These are phyloP conservation scores for Arthrinium puccinioides DNA, from an alignment of 2,329 filamentous ascomycete species.

Conservation along the genomic window DNA sequence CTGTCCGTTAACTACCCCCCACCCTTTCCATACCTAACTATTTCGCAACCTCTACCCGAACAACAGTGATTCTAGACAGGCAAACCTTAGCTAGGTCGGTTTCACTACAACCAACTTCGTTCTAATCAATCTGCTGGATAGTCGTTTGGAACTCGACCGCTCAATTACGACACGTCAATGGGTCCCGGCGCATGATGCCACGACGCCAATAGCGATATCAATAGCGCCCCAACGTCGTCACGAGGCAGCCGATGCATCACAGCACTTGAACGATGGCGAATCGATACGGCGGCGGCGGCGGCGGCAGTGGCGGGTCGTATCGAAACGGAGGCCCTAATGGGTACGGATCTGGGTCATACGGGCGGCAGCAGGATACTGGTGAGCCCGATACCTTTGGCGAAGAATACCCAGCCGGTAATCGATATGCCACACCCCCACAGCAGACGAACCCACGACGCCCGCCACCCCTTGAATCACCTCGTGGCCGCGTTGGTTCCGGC, in stretches of 20 bases:
- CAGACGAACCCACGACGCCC: slow-evolving; percentile 21
- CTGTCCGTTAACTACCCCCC: too few species aligned
- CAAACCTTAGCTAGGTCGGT: too few species aligned
- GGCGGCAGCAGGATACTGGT: slow-evolving; percentile 5
- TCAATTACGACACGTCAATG: too few species aligned
- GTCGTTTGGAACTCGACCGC: too few species aligned
- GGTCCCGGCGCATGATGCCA: slow-evolving; percentile 2
- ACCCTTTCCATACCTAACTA: too few species aligned
- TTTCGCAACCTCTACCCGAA: too few species aligned
- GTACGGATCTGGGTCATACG: slow-evolving; percentile 36
- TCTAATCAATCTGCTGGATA: too few species aligned
- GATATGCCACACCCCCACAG: slow-evolving; percentile 27
- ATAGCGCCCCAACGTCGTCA: slow-evolving; percentile 1
- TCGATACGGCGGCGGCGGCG: slow-evolving; percentile 14
- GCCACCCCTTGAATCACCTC: slow-evolving; percentile 20
- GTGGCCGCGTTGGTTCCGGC: slow-evolving; percentile 13
- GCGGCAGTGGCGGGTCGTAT: slow-evolving; percentile 35
- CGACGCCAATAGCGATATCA: neutral
- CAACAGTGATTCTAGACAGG: too few species aligned
- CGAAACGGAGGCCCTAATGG: slow-evolving; percentile 35
- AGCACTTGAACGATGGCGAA: slow-evolving; percentile 4
- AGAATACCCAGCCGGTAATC: slow-evolving; percentile 34
- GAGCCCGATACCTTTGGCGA: slow-evolving; percentile 46
- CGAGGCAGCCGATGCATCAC: slow-evolving; percentile 1
- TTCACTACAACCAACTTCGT: too few species aligned